These are phyloP conservation scores for Syncephalis plumigaleata DNA, from an alignment of 371 early-diverging fungal genomes.

Conservation along the genomic window DNA sequence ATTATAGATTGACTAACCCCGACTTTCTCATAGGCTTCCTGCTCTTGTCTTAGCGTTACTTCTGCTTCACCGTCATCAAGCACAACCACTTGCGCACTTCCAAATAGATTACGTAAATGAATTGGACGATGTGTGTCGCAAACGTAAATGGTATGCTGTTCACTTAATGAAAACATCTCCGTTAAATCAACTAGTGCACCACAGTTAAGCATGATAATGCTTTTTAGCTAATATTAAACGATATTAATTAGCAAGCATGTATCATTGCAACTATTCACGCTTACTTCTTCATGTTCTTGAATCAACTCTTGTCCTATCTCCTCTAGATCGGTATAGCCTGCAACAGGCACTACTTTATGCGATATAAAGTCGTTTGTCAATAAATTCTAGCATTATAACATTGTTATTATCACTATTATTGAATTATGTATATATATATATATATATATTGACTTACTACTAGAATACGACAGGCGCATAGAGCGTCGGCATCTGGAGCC, in stretches of 20 bases:
- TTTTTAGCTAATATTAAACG: neutral
- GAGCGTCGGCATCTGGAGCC: slow-evolving; percentile 62
- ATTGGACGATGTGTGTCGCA: slow-evolving; percentile 81
- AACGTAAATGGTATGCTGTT: slow-evolving; percentile 47
- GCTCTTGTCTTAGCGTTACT: slow-evolving; percentile 27
- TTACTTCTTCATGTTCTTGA: slow-evolving; percentile 14
- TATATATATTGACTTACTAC: slow-evolving; percentile 42
- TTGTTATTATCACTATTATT: neutral
- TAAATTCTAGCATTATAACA: neutral
- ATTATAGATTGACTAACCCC: slow-evolving; percentile 18
- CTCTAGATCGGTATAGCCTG: slow-evolving; percentile 44
- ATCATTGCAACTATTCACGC: neutral
- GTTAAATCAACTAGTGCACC: slow-evolving; percentile 59
- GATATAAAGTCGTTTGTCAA: slow-evolving; percentile 54
- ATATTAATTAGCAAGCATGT: neutral
- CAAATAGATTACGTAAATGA: slow-evolving; percentile 55
- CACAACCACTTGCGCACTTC: slow-evolving; percentile 39
- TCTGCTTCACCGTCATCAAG: slow-evolving; percentile 66
- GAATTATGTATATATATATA: neutral
- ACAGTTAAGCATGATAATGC: slow-evolving; percentile 69
- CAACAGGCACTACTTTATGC: slow-evolving; percentile 62
- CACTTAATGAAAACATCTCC: slow-evolving; percentile 32
- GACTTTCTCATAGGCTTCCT: slow-evolving; percentile 43
- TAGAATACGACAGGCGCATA: slow-evolving; percentile 71
- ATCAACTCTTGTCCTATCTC: slow-evolving; percentile 29